phyloP scores from a whole-genome alignment of 192 early-diverging fungal species.

The Coemansia sp. region DNA sequence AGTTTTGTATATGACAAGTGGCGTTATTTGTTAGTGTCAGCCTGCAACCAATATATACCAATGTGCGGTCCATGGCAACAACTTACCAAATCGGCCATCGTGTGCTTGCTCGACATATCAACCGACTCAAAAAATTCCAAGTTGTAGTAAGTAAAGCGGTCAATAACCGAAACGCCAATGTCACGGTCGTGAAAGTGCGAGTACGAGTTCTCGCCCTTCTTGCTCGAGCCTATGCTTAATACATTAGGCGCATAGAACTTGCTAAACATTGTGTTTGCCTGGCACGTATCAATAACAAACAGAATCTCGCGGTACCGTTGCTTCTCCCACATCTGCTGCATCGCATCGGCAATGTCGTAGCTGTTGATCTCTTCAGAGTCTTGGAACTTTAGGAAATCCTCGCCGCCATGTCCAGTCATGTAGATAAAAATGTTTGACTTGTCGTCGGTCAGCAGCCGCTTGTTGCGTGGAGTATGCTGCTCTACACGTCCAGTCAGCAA shows the following conservation, averaged over 20 bases:
- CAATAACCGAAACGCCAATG: conserved; percentile 95
- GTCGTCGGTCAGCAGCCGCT: conserved; percentile 92
- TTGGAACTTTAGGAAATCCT: conserved; percentile 99
- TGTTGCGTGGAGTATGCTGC: conserved; percentile 86
- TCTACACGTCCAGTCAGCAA: conserved; percentile 84
- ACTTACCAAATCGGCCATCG: conserved; percentile 72
- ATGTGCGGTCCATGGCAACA: neutral
- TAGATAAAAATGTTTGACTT: conserved; percentile 94
- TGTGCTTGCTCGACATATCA: conserved; percentile 73
- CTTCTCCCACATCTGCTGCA: conserved; percentile 98
- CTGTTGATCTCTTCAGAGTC: conserved; percentile 96
- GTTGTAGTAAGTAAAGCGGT: conserved; percentile 96
- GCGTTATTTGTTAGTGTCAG: neutral
- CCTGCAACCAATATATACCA: neutral
- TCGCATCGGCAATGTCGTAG: conserved; percentile 94
- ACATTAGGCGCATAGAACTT: conserved; percentile 93
- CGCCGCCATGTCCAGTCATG: conserved; percentile 99
- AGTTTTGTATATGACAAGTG: neutral
- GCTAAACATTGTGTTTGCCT: conserved; percentile 96
- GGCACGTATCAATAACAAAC: conserved; percentile 98
- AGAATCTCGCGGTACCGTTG: conserved; percentile 95
- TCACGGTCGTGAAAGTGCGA: conserved; percentile 79
- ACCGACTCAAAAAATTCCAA: conserved; percentile 88
- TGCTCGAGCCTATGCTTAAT: conserved; percentile 83
- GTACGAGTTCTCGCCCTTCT: conserved; percentile 88